Conservation (phyloP, 305 asterid genomes). For the Euphrasia arctica region DNA sequence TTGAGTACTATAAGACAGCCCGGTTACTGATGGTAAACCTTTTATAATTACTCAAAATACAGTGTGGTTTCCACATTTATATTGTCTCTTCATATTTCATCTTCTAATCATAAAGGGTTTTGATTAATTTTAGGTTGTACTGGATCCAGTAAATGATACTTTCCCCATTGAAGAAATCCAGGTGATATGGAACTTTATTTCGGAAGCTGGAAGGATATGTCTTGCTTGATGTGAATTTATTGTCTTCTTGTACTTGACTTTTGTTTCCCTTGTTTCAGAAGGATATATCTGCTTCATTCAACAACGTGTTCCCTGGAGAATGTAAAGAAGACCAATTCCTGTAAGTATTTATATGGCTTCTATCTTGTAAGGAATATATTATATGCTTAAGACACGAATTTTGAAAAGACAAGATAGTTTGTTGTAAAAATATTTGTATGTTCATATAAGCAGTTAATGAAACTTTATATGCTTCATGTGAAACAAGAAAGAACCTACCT, state of each 20-base stretch:
- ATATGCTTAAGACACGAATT: no score
- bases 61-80: conserved; percentile 10
- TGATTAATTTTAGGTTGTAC: conserved; percentile 47
- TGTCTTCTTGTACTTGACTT: conserved; percentile 17
- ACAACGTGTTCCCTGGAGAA: conserved; percentile 57
- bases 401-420: no score
- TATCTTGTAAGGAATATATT: no score
- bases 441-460: no score
- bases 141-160: conserved; percentile 61
- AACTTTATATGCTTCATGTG: background rate
- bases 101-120: conserved; percentile 10
- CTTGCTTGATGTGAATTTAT: conserved; percentile 23
- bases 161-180: conserved; percentile 65
- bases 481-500: no score
- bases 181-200: conserved; percentile 42
- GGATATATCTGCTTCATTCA: conserved; percentile 89
- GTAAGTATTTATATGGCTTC: conserved; percentile 41
- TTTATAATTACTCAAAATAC: conserved; percentile 1
- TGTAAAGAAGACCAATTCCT: conserved; percentile 54
- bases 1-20: conserved; percentile 72
- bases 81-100: conserved; percentile 2
- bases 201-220: conserved; percentile 18
- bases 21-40: conserved; percentile 68
- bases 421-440: no score
- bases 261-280: conserved; percentile 39